Evolutionary conservation across 169 alveolate species (phyloP), one percentile per base, ranked within the genome.

Genomic region (Plasmodium blacklocki): DNA sequence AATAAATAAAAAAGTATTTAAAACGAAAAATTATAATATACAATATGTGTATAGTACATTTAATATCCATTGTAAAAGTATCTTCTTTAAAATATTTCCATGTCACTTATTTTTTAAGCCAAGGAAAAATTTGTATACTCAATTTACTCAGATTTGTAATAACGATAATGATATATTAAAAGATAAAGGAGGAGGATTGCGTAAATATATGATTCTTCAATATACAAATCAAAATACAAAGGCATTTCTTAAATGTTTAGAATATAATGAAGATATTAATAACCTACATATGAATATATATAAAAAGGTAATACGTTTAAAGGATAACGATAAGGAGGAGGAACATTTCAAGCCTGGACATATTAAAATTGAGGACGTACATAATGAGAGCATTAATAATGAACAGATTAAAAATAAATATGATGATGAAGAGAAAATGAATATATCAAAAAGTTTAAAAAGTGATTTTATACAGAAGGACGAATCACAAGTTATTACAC

Each of bases 201-300:
- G 80, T 11, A 49, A 43, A 8, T 71, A 71, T 23, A 2, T 71
- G 18, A 12, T 71, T 71, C 23, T 71, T 11, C 63, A 71, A 11
- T 71, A 71, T 19, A 71, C 80, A 8, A 71, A 21, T 29, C 1
- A 47, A 50, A 47, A n/a, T 23, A 32, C 80, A 6, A 71, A 71
- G n/a, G 29, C 49, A 2, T 71, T 49, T 50, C 54, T 71, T 43
- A 47, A 19, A 2, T 19, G 21, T 12, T 21, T 19, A 15, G 52
- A 50, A 11, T 21, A 0, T 15, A 67, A 15, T 21, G 63, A 49
- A 70, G 76, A 70, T 49, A 56, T 56, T 6, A 18, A 56, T 56
- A 2, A 56, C 1, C 2, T 39, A 2, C 11, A 5, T 39, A 39
- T 39, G 47, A 5, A 39, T 39, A 39, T 39, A 39, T 39, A 39